phyloP scores from a whole-genome alignment of 2,329 filamentous ascomycete species.

The Daldinia sp. region DNA sequence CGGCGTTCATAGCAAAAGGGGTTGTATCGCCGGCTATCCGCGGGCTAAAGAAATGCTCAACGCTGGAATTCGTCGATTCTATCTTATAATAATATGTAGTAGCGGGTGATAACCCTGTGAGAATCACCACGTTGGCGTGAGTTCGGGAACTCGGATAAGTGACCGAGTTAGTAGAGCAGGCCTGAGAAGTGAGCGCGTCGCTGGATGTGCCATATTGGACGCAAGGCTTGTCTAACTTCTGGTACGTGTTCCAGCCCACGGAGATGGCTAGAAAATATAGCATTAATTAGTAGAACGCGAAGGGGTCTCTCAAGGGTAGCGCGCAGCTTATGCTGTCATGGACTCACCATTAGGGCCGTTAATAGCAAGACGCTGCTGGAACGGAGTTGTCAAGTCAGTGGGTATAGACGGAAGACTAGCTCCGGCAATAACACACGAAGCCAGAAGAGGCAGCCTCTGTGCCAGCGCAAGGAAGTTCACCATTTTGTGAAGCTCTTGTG shows the following conservation, averaged over 20 bases:
- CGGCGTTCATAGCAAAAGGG: constrained; percentile 64
- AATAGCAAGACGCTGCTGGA: constrained; percentile 66
- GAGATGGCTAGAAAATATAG: constrained; percentile 57
- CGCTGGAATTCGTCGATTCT: constrained; percentile 65
- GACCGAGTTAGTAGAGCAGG: constrained; percentile 60
- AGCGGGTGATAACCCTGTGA: constrained; percentile 61
- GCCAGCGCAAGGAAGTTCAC: constrained; percentile 39
- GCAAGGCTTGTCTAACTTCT: constrained; percentile 59
- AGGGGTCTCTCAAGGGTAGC: constrained; percentile 3
- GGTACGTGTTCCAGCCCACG: constrained; percentile 69
- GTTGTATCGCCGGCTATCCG: constrained; percentile 66
- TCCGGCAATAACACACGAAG: constrained; percentile 44
- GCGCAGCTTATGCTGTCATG: constrained; percentile 1
- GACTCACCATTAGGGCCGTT: constrained; percentile 61
- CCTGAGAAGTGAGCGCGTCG: constrained; percentile 53
- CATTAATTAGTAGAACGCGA: constrained; percentile 14
- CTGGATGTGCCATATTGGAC: constrained; percentile 64
- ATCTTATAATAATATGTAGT: constrained; percentile 73
- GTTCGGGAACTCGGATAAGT: constrained; percentile 68
- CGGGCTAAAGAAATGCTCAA: constrained; percentile 66
- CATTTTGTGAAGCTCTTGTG: constrained; percentile 42
- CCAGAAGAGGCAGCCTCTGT: constrained; percentile 48
- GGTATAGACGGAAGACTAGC: constrained; percentile 61
- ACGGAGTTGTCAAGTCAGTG: constrained; percentile 63
- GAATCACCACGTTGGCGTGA: constrained; percentile 62